Base-by-base conservation (phyloP, 306 rosid genomes). In the Cyclanthera cordifolia region DNA sequence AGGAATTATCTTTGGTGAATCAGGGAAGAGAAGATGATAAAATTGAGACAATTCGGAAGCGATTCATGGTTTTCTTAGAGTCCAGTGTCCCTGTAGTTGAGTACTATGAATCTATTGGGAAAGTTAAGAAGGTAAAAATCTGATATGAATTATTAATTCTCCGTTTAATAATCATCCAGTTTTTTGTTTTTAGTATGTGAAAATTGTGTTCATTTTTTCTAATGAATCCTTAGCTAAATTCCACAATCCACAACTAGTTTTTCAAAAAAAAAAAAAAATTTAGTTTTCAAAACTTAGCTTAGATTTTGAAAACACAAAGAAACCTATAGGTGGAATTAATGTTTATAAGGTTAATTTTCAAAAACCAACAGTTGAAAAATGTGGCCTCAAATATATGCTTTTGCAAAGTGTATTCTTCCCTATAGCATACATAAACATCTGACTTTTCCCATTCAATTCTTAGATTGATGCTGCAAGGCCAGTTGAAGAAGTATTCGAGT, bases 1-100 rank as follows among this genome's bases (percentile, higher is more conserved):
- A 6, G 47, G 47, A 10, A 51, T 70, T 20, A 43, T 2, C 21
- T 64, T 61, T 12, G 63, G 63, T 79, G 72, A 45, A 86, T 45
- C 67, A 89, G 96, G 96, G 91, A 72, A 86, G 96, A 79, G 99
- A 82, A 53, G 99, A 93, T 76, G 99, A 93, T 83, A 93, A 93
- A 69, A 82, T 85, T 30, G 96, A 93, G 79, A 93, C 99, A 67
- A 87, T 90, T 69, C 88, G 94, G 83, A 93, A 93, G 84, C 84
- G 99, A 48, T 93, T 93, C 75, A 86, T 76, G 79, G 96, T 93
- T 85, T 93, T 87, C 82, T 73, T 84, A 69, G 94, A 93, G 34
- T 93, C 91, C 41, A 93, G 94, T 77, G 90, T 86, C 73, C 95
- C 91, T 13, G 99, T 93, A 77, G 76, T 93, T 75, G 74, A 84